These are phyloP conservation scores for Sequoia sempervirens DNA, from an alignment of 75 land plant genomes.

Conservation along the genomic window DNA sequence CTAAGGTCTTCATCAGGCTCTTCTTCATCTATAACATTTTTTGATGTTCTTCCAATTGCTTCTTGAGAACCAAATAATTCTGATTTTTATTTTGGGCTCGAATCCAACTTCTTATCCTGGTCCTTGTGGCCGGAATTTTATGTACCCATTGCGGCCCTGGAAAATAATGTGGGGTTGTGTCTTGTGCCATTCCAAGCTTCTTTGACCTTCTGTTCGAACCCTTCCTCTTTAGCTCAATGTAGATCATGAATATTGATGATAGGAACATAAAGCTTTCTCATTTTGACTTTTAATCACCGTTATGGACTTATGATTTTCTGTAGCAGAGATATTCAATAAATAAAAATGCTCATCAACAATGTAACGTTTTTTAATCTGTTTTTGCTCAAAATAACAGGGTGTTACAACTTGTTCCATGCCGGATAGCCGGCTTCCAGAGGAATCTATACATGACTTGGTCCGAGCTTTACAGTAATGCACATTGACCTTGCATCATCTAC, in stretches of 20 bases:
- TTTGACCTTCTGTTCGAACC: too few species aligned
- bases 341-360: not conserved
- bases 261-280: not conserved
- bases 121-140: too few species aligned
- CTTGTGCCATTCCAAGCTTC: too few species aligned
- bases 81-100: too few species aligned
- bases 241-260: not conserved
- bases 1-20: too few species aligned
- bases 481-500: not conserved
- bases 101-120: too few species aligned
- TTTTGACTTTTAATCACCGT: not conserved
- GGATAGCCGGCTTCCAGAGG: constrained; percentile 90
- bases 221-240: too few species aligned
- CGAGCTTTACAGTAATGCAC: constrained; percentile 82
- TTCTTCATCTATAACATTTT: too few species aligned
- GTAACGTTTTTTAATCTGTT: not conserved
- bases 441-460: constrained; percentile 75
- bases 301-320: not conserved
- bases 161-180: too few species aligned
- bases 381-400: not conserved
- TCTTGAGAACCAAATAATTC: too few species aligned
- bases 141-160: too few species aligned
- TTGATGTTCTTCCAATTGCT: too few species aligned
- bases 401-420: constrained; percentile 17
- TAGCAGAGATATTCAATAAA: not conserved